Evolutionary conservation across 1,284 basidiomycete genomes (phyloP).

Genomic region (Papiliotrema fonsecae): DNA sequence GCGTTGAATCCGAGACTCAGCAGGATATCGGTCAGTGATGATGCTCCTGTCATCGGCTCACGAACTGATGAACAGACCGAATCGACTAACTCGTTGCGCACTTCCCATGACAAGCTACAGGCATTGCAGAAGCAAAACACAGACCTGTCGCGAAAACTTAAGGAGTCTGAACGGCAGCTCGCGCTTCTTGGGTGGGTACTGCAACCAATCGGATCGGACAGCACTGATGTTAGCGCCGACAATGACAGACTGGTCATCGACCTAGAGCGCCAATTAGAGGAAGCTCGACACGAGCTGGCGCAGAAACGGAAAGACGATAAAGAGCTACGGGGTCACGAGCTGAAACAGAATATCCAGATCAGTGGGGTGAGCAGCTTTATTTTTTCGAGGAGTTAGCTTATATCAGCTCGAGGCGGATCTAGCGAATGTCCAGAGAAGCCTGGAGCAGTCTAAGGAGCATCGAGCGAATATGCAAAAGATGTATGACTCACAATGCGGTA

Average conservation of each 20-base stretch:
- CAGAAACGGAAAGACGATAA: constrained; percentile 79
- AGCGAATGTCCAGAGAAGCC: constrained; percentile 61
- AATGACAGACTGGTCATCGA: constrained; percentile 73
- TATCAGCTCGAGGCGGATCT: constrained; percentile 66
- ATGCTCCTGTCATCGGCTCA: not conserved
- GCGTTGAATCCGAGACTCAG: constrained; percentile 22
- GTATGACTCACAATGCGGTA: constrained; percentile 77
- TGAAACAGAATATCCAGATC: constrained; percentile 44
- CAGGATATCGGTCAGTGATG: constrained; percentile 22
- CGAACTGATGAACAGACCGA: constrained; percentile 24
- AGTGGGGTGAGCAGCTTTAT: constrained; percentile 27
- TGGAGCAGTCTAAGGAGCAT: constrained; percentile 63
- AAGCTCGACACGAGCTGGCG: constrained; percentile 64
- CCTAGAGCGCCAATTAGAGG: constrained; percentile 66
- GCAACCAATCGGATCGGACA: not conserved
- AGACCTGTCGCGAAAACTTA: constrained; percentile 65
- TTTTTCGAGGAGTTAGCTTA: not conserved
- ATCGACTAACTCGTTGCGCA: constrained; percentile 31
- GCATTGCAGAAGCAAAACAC: constrained; percentile 65
- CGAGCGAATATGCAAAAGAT: constrained; percentile 73
- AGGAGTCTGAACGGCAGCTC: constrained; percentile 65
- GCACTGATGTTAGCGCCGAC: constrained; percentile 47
- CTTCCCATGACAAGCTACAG: constrained; percentile 58
- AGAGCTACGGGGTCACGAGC: constrained; percentile 74
- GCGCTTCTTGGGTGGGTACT: constrained; percentile 46